Evolutionary conservation across 768 basidiomycete genomes (phyloP).

Genomic region (Leucosporidium scottii): DNA sequence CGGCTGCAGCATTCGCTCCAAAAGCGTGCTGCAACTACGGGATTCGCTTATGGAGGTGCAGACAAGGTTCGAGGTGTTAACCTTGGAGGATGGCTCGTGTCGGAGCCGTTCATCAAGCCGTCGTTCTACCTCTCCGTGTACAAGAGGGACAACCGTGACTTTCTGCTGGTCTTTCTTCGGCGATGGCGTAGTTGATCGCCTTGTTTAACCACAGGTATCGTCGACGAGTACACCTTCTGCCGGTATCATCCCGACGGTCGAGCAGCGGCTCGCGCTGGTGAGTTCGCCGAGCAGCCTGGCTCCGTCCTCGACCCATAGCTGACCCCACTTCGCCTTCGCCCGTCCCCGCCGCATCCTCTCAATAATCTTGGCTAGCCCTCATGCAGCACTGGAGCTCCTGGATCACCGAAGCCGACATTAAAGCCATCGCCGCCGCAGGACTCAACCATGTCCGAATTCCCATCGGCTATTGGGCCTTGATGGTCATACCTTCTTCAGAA

Average conservation of each 20-base stretch:
- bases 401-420: slow-evolving; percentile 22
- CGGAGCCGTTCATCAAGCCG: slow-evolving; percentile 62
- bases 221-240: slow-evolving; percentile 56
- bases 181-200: slow-evolving; percentile 35
- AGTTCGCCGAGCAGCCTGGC: neutral
- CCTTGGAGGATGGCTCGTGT: slow-evolving; percentile 84
- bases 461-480: slow-evolving; percentile 86
- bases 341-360: no score
- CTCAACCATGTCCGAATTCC: slow-evolving; percentile 91
- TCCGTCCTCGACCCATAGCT: no score
- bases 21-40: no score
- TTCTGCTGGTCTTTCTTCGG: slow-evolving; percentile 49
- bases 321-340: no score
- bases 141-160: neutral
- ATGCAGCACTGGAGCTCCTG: slow-evolving; percentile 22
- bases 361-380: neutral
- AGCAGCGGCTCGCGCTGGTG: slow-evolving; percentile 2
- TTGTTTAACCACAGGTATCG: slow-evolving; percentile 52
- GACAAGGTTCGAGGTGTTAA: no score
- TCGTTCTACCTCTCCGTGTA: slow-evolving; percentile 46
- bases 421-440: slow-evolving; percentile 73
- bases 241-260: slow-evolving; percentile 1
- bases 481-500: slow-evolving; percentile 59
- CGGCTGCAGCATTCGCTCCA: no score
- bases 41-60: no score